Evolutionary conservation across 768 basidiomycete species (phyloP), one percentile per base, ranked within the genome.

Genomic region (Lentinula aciculospora): DNA sequence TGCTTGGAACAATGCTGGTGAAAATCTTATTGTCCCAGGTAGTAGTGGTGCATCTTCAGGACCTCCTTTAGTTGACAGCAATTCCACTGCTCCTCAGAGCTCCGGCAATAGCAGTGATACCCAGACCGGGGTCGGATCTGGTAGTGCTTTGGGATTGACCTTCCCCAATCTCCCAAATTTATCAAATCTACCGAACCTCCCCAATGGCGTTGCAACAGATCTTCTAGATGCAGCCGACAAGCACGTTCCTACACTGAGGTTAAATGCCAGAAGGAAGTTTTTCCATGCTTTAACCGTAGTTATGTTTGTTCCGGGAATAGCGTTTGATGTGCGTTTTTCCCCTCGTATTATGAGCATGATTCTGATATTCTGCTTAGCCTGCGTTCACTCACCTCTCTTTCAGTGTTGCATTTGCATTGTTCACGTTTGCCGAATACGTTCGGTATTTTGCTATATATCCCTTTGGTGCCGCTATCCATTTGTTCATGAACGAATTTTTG

Each of bases 381-480:
- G 95, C 96, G 2, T 99, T 99, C 73, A 87, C 92, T 31, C 95
- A 98, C 69, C 75, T 98, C 44, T 86, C 94, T 8, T 97, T 99
- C 75, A 95, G 92, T 64, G 88, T 85, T 19, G 96, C 96, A 1
- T 98, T 99, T 71, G 88, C 97, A 8, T 71, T 93, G 62, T 98
- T 99, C 76, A 92, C 86, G 23, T 98, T 99, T 69, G 86, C 92
- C 58, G 97, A 99, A 74, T 98, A 98, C 75, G 83, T 98, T 62
- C 92, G 97, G 58, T 99, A 98, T 72, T 99, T 98, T 72, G 97
- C 97, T 36, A 82, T 99, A 49, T 98, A 97, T 73, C 97, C 97
- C 3, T 91, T 98, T 64, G 94, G 94, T 13, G 95, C 91, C 9
- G 77, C 84, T 10, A 84, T 99, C 19, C 97, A 99, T 72, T 74